Conservation (phyloP, 2,329 filamentous ascomycete genomes). For the Apiospora kogelbergensis region DNA sequence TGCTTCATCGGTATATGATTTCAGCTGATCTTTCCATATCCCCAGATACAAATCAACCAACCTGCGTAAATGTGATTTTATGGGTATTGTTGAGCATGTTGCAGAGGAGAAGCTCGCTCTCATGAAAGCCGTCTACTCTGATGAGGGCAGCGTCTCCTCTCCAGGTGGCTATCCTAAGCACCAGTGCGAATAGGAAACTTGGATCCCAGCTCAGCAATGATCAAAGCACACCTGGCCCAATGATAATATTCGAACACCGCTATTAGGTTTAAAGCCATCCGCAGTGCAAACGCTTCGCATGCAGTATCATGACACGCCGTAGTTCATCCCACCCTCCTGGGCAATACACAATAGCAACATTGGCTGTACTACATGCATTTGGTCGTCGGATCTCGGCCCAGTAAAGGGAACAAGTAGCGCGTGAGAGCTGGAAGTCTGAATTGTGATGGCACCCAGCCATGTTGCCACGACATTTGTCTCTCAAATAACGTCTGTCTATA, state of each 20-base stretch:
- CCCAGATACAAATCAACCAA: too few relatives aligned
- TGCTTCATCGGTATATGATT: too few relatives aligned
- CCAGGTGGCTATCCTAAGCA: not conserved
- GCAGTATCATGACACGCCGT: not conserved
- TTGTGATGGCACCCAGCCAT: not conserved
- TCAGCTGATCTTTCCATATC: too few relatives aligned
- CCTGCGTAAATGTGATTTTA: too few relatives aligned
- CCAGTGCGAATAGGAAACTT: too few relatives aligned
- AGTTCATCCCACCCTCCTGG: not conserved
- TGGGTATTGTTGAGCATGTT: too few relatives aligned
- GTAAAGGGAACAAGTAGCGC: not conserved
- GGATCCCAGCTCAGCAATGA: not conserved
- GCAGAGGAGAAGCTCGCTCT: too few relatives aligned
- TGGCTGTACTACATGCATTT: not conserved
- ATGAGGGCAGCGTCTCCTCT: not conserved
- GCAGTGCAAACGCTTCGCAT: not conserved
- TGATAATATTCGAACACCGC: not conserved
- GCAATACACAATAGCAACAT: too few relatives aligned
- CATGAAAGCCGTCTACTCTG: too few relatives aligned
- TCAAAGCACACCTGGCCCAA: not conserved
- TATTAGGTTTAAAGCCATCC: not conserved
- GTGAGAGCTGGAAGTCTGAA: too few relatives aligned
- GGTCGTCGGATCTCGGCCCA: not conserved
- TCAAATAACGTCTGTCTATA: not conserved
- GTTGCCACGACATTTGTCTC: not conserved